phyloP scores from a whole-genome alignment of 345 rosid species.

The Acer saccharum region DNA sequence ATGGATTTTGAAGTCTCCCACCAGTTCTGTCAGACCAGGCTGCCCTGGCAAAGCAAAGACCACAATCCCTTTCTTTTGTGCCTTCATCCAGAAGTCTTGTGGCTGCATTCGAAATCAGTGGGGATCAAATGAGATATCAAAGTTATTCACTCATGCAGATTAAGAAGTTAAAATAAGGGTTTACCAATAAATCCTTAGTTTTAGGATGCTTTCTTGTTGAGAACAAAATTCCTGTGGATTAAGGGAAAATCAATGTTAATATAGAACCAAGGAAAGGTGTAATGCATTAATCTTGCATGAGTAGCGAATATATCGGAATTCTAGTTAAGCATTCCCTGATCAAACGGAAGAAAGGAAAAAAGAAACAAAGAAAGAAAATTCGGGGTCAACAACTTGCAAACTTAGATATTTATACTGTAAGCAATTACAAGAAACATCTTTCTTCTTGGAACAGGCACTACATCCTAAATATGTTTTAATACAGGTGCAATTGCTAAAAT shows the following conservation, averaged over 20 bases:
- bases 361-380: background rate
- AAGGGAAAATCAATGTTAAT: constrained; percentile 21
- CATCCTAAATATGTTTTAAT: background rate
- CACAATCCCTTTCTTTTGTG: constrained; percentile 85
- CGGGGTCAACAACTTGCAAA: background rate
- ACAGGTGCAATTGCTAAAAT: background rate
- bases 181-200: constrained; percentile 81
- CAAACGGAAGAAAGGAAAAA: background rate
- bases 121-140: constrained; percentile 18
- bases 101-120: constrained; percentile 47
- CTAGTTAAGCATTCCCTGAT: background rate
- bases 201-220: constrained; percentile 76
- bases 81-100: constrained; percentile 89
- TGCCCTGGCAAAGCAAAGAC: constrained; percentile 95
- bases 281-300: background rate
- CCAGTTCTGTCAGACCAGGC: constrained; percentile 82
- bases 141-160: constrained; percentile 10
- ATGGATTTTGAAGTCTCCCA: constrained; percentile 87
- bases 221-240: constrained; percentile 66
- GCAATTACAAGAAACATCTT: background rate
- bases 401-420: background rate
- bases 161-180: background rate
- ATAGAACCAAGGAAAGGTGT: background rate
- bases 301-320: background rate
- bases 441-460: background rate